These are phyloP conservation scores for Taphrina communis DNA, from an alignment of 1,139 yeast species.

Conservation along the genomic window DNA sequence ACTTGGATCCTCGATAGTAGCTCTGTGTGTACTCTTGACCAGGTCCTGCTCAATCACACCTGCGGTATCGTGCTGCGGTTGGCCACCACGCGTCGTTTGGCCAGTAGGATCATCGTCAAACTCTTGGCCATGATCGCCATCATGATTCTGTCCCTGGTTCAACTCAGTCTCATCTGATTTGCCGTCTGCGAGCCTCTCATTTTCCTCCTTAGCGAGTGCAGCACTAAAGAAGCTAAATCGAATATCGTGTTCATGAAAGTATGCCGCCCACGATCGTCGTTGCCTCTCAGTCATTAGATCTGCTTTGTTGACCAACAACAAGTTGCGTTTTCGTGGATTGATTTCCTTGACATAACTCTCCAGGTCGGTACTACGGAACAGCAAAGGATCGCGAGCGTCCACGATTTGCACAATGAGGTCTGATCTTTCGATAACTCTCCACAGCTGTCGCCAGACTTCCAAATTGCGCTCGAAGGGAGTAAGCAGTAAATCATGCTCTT, in stretches of 20 bases:
- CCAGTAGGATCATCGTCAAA: neutral
- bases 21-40: conserved; percentile 1
- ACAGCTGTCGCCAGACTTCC: conserved; percentile 97
- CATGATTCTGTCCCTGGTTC: conserved; percentile 2
- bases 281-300: conserved; percentile 81
- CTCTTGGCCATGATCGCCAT: conserved; percentile 5
- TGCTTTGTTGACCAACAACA: conserved; percentile 89
- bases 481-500: conserved; percentile 75
- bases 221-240: conserved; percentile 94
- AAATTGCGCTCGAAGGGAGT: conserved; percentile 97
- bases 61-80: neutral
- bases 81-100: neutral
- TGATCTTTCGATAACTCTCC: conserved; percentile 97
- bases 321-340: conserved; percentile 70
- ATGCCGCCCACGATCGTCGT: conserved; percentile 84
- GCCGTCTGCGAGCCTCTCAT: conserved; percentile 10
- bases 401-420: conserved; percentile 96
- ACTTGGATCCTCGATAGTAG: neutral
- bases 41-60: neutral
- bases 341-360: conserved; percentile 81
- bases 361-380: conserved; percentile 87
- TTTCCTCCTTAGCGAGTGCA: conserved; percentile 60
- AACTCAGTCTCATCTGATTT: neutral
- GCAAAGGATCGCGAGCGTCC: conserved; percentile 92
- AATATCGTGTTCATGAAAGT: conserved; percentile 70